Evolutionary conservation across 306 rosid genomes (phyloP), one percentile per base, ranked within the genome.

Genomic region (Castanopsis chinensis): DNA sequence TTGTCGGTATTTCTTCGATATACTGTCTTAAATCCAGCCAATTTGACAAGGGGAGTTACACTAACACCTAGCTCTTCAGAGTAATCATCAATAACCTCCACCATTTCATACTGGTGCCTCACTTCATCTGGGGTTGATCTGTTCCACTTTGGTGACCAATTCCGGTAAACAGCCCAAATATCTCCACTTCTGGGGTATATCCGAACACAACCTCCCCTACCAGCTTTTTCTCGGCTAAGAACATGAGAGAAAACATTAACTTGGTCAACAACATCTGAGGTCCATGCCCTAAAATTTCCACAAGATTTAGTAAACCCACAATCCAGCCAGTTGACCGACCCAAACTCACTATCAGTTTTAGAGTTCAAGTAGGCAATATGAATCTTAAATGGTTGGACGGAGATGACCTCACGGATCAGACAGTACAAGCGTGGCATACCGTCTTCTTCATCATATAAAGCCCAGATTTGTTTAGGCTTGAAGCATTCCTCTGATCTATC

Each of bases 351-450:
- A 84, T 96, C 97, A 23, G 98, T 91, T 83, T 93, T 96, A 11
- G 99, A 96, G 83, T 79, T 88, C 88, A 96, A 84, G 88, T 91
- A 96, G 82, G 93, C 89, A 20, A 96, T 93, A 78, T 76, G 94
- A 80, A 96, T 80, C 86, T 91, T 93, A 61, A 96, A 96, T 72
- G 99, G 99, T 67, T 78, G 86, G 74, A 96, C 81, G 32, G 99
- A 90, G 80, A 93, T 78, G 56, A 96, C 87, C 86, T 96, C 98
- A 4, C 98, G 99, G 85, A 96, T 84, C 78, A 96, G 84, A 84
- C 99, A 96, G 88, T 96, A 93, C 91, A 96, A 86, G 43, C 99
- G 94, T 25, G 99, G 99, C 99, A 96, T 96, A 28, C 98, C 98
- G 78, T 96, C 99, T 74, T 94, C 98, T 82, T 96, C 99, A 59